Conservation (phyloP, 2,329 filamentous ascomycete genomes). For the Trichocomaceae sp. region DNA sequence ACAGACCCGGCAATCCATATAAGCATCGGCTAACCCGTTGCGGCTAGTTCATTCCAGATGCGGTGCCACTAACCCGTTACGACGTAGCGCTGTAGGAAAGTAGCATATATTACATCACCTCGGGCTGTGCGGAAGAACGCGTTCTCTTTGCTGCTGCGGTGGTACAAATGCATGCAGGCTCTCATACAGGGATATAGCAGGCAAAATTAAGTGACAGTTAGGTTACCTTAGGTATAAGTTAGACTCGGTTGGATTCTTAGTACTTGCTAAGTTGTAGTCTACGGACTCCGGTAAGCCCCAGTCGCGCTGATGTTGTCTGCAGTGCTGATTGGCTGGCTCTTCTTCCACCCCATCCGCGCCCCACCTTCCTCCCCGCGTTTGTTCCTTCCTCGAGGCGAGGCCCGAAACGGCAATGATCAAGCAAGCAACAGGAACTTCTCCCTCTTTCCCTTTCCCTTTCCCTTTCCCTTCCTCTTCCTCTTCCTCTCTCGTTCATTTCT, state of each 20-base stretch:
- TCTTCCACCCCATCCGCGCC: background rate
- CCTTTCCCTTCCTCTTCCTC: conserved; percentile 1
- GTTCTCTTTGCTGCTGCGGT: background rate
- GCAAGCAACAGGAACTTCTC: background rate
- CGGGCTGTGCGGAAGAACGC: background rate
- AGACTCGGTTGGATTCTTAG: too few species aligned
- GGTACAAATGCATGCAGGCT: background rate
- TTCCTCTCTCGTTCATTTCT: conserved; percentile 8
- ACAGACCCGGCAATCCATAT: too few species aligned
- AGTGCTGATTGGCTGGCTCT: conserved; percentile 5
- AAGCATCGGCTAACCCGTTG: background rate
- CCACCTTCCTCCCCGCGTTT: background rate
- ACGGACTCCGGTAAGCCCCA: background rate
- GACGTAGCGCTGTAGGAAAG: background rate
- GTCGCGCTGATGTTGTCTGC: background rate
- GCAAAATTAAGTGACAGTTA: too few species aligned
- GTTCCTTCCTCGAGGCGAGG: background rate
- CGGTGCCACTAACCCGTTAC: background rate
- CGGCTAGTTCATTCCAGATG: too few species aligned
- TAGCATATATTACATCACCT: too few species aligned
- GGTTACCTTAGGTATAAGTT: too few species aligned
- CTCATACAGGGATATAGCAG: too few species aligned
- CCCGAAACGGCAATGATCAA: conserved; percentile 7
- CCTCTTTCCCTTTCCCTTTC: conserved; percentile 2
- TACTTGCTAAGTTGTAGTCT: background rate